Base-by-base conservation (phyloP, 495 filamentous ascomycete species). In the Beverwykella pulmonaria region DNA sequence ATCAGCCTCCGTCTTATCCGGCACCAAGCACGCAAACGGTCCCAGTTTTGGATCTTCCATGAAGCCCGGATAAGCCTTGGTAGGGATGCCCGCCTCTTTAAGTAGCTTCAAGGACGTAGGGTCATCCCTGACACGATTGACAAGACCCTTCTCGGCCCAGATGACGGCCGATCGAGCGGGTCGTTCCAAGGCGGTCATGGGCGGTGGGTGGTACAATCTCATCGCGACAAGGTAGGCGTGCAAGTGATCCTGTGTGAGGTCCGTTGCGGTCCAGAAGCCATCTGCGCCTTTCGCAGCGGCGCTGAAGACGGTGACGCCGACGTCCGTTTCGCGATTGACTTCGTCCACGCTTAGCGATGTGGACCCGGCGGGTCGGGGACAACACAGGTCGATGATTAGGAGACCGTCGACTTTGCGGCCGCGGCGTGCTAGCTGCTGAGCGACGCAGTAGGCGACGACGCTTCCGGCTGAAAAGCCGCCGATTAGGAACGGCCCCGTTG, bases 381-480 rank as follows among this genome's bases (percentile, higher is more conserved):
- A 67, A 47, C 55, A 58, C 68, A 70, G 49, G 65, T 70, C 68
- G 57, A 70, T 68, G 9, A 70, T 26, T n/a, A 70, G 56, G 44
- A 70, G 65, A 49, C 68, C 65, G 23, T 67, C 34, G 27, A 70
- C 49, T 30, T 41, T 67, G 52, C 52, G 64, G 15, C 68, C 68
- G 30, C 57, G 32, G 46, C n/a, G 15, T n/a, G 57, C 27, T 27
- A 70, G 49, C 50, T 67, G 65, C 9, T 65, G 65, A 12, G 25
- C 54, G 25, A 68, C 44, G 39, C 68, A 65, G 50, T 49, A 71
- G 17, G 66, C 66, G 59, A 71, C 34, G 6, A 69, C 15, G 60
- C 20, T 8, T 20, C 68, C 68, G 46, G 26, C 68, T 7, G 68
- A 71, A 44, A 26, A 71, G 29, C 68, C 68, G 9, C 68, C 68